Percentiles rank a stretch among this genome's conserved stretches.
Evolutionary conservation across 805 yeast species (phyloP).

Genomic region (Candida berthetii): DNA sequence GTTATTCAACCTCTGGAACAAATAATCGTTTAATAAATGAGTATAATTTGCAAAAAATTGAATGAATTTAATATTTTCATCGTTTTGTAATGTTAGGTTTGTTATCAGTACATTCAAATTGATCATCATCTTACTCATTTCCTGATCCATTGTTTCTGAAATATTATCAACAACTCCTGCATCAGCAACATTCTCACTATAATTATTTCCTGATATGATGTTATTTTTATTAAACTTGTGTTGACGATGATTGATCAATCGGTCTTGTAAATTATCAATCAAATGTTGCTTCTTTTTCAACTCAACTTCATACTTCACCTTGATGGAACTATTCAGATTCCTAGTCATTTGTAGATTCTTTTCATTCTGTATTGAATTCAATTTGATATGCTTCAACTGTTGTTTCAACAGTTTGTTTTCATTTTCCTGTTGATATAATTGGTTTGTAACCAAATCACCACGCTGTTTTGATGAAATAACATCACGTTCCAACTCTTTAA

Average conservation of each 20-base stretch:
- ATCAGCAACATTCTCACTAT: constrained; percentile 3
- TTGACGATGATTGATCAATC: constrained; percentile 3
- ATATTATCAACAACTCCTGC: too few relatives aligned
- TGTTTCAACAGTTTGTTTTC: constrained; percentile 1
- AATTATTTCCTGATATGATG: not conserved
- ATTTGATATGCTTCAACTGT: not conserved
- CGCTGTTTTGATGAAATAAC: not conserved
- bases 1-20: not conserved
- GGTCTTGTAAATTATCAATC: constrained; percentile 14
- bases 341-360: constrained; percentile 2
- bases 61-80: constrained; percentile 3
- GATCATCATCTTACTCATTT: constrained; percentile 13
- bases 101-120: constrained; percentile 12
- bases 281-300: constrained; percentile 9
- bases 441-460: not conserved
- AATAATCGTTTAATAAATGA: constrained; percentile 2
- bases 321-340: constrained; percentile 7
- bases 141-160: constrained; percentile 10
- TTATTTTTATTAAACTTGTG: constrained; percentile 6
- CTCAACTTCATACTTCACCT: constrained; percentile 14
- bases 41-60: constrained; percentile 6
- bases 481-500: not conserved
- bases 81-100: constrained; percentile 8
- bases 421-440: constrained; percentile 3
- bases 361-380: not conserved